Evolutionary conservation across 1,139 yeast species (phyloP).

Genomic region (Pneumocystis sp.): DNA sequence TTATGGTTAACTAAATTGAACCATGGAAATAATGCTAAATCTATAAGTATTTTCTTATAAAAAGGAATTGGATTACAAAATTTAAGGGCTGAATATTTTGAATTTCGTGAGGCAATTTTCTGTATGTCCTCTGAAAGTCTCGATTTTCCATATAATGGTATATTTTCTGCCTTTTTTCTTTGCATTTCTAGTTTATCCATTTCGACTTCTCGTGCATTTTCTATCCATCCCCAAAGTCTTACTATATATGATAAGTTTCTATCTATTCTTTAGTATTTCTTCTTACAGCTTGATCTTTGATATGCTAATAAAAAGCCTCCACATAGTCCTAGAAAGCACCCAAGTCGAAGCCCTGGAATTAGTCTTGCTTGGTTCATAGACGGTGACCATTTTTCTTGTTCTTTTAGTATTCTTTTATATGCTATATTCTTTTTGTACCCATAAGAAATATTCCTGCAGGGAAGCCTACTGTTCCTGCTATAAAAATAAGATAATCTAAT

Average conservation of each 20-base stretch:
- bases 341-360: slow-evolving; percentile 3
- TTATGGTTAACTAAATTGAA: slow-evolving; percentile 72
- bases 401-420: neutral
- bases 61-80: slow-evolving; percentile 18
- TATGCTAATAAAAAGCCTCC: slow-evolving; percentile 66
- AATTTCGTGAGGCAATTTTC: slow-evolving; percentile 64
- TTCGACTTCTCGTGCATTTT: slow-evolving; percentile 55
- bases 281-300: slow-evolving; percentile 20
- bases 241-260: slow-evolving; percentile 29
- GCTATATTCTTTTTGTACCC: slow-evolving; percentile 40
- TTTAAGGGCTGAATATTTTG: slow-evolving; percentile 53
- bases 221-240: slow-evolving; percentile 68
- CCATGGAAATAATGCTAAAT: slow-evolving; percentile 37
- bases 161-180: slow-evolving; percentile 48
- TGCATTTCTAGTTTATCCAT: slow-evolving; percentile 66
- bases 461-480: slow-evolving; percentile 50
- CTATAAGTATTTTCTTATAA: neutral
- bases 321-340: slow-evolving; percentile 38
- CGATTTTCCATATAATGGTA: slow-evolving; percentile 45
- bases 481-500: slow-evolving; percentile 49
- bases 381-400: neutral
- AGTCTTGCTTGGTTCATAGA: neutral
- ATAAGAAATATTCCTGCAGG: slow-evolving; percentile 28
- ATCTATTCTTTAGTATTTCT: neutral
- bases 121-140: slow-evolving; percentile 53